A percentile compares a stretch with the other conserved stretches of the same genome.
phyloP scores from a whole-genome alignment of 805 yeast genomes.

The Candida berthetii region DNA sequence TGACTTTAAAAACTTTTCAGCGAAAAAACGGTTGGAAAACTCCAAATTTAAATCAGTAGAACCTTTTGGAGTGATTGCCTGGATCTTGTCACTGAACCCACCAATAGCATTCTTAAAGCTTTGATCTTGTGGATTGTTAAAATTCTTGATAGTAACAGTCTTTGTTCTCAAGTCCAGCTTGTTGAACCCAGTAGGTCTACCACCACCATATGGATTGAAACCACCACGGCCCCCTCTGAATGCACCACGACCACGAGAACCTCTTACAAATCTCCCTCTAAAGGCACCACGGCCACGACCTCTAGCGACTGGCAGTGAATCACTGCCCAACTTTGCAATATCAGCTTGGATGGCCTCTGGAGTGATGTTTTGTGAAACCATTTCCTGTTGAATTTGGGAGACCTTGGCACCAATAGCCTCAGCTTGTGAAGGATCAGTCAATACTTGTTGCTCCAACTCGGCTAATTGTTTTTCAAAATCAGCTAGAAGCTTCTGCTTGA shows the following conservation, averaged over 20 bases:
- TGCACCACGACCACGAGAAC: not conserved
- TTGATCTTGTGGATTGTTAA: conserved; percentile 9
- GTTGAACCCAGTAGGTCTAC: conserved; percentile 6
- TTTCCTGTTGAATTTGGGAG: conserved; percentile 7
- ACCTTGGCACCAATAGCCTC: conserved; percentile 2
- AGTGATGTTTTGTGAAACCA: conserved; percentile 13
- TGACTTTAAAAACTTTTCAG: conserved; percentile 15
- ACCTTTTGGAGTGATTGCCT: conserved; percentile 4
- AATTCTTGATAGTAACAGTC: conserved; percentile 13
- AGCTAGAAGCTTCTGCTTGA: conserved; percentile 27
- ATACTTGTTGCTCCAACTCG: conserved; percentile 10
- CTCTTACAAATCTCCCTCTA: not conserved
- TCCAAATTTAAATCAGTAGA: conserved; percentile 9
- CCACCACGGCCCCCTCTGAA: conserved; percentile 1
- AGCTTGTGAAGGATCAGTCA: conserved; percentile 11
- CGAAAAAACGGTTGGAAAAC: conserved; percentile 15
- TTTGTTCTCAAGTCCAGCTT: conserved; percentile 18
- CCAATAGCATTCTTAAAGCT: conserved; percentile 7
- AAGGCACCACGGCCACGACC: conserved; percentile 5
- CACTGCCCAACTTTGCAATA: conserved; percentile 12
- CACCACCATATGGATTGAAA: conserved; percentile 10
- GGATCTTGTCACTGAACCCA: conserved; percentile 9
- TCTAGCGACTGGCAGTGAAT: not conserved
- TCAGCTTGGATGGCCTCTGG: conserved; percentile 15
- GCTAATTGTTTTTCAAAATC: conserved; percentile 24